phyloP scores from a whole-genome alignment of 2,329 filamentous ascomycete genomes.

The Alternaria brassicae region DNA sequence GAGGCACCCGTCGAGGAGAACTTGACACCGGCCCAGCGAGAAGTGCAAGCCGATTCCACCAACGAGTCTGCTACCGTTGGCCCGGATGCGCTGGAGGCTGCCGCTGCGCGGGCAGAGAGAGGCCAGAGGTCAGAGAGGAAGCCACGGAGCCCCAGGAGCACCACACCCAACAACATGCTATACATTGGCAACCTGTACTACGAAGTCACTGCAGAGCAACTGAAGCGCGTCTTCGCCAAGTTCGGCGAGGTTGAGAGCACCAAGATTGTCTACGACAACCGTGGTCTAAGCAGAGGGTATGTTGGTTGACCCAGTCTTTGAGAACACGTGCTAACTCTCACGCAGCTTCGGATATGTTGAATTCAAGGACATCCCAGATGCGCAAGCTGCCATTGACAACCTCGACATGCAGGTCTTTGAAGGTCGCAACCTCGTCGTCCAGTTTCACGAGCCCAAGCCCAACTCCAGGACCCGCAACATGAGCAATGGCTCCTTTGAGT shows the following conservation, averaged over 20 bases:
- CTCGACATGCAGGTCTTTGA: constrained; percentile 68
- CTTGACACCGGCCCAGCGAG: constrained; percentile 36
- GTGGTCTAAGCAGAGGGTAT: constrained; percentile 74
- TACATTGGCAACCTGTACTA: constrained; percentile 76
- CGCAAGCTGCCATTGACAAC: constrained; percentile 63
- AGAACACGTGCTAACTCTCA: constrained; percentile 15
- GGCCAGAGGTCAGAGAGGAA: background rate
- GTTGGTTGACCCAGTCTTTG: constrained; percentile 18
- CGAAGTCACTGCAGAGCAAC: constrained; percentile 67
- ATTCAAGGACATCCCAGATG: constrained; percentile 62
- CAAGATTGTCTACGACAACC: constrained; percentile 66
- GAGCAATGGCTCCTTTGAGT: constrained; percentile 2
- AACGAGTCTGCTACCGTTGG: constrained; percentile 39
- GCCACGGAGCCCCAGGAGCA: background rate
- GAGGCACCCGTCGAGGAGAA: constrained; percentile 47
- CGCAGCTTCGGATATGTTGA: constrained; percentile 71
- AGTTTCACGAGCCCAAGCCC: constrained; percentile 58
- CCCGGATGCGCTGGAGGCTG: constrained; percentile 33
- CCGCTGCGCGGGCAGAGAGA: background rate
- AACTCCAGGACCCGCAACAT: constrained; percentile 15
- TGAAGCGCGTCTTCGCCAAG: constrained; percentile 65
- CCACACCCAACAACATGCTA: constrained; percentile 52
- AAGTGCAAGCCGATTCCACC: constrained; percentile 33
- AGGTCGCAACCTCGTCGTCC: constrained; percentile 69
- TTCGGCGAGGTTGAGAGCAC: constrained; percentile 63